Conservation (phyloP, 768 basidiomycete species). For the Hemileccinum impolitum region DNA sequence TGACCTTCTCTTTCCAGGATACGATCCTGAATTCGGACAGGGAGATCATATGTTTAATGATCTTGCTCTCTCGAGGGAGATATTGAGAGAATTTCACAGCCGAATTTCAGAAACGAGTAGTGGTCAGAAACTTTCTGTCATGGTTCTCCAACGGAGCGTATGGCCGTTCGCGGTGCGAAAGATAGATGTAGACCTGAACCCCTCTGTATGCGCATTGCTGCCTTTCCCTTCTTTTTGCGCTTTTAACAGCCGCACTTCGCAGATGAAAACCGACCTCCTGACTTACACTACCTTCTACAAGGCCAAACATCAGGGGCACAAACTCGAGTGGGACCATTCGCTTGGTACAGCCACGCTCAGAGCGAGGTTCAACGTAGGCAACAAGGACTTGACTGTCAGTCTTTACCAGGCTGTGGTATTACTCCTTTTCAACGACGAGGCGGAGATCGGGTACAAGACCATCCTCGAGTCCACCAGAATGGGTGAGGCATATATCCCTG, state of each 20-base stretch:
- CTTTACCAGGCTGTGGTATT: constrained; percentile 88
- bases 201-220: constrained; percentile 37
- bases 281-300: constrained; percentile 73
- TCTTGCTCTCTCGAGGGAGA: constrained; percentile 70
- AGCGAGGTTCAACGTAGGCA: constrained; percentile 60
- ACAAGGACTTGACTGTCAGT: constrained; percentile 88
- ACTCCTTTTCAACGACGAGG: constrained; percentile 75
- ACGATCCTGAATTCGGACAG: constrained; percentile 93
- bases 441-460: constrained; percentile 59
- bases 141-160: constrained; percentile 83
- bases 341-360: constrained; percentile 79
- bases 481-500: constrained; percentile 45
- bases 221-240: neutral
- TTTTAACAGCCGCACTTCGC: constrained; percentile 11
- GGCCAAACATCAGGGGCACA: constrained; percentile 68
- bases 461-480: constrained; percentile 67
- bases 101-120: constrained; percentile 38
- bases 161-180: constrained; percentile 76
- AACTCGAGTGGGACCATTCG: constrained; percentile 82
- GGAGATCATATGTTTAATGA: constrained; percentile 97
- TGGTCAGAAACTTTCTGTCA: constrained; percentile 57
- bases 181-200: constrained; percentile 50
- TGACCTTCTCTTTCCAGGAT: constrained; percentile 49
- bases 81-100: constrained; percentile 62
- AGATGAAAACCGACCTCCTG: constrained; percentile 75